These are phyloP conservation scores for Rugonectria rugulosa DNA, from an alignment of 2,329 filamentous ascomycete species.

Conservation along the genomic window DNA sequence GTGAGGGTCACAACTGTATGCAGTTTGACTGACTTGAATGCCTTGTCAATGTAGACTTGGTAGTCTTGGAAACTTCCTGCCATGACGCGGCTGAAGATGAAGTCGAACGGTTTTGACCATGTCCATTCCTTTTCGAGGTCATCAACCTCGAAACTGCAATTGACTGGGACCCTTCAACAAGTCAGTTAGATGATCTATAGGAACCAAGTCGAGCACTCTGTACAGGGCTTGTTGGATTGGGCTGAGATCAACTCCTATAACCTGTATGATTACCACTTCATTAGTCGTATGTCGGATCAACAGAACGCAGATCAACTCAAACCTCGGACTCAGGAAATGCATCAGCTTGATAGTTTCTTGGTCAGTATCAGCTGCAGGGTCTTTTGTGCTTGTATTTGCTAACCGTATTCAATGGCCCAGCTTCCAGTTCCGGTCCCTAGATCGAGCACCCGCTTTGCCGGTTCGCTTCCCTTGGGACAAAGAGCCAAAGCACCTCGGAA, in stretches of 20 bases:
- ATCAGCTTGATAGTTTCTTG: constrained; percentile 4
- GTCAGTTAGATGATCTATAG: no score
- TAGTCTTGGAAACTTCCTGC: constrained; percentile 19
- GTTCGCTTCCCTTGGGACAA: constrained; percentile 6
- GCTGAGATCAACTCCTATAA: constrained; percentile 18
- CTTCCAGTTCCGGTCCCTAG: constrained; percentile 16
- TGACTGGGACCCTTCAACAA: not conserved
- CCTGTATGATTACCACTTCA: no score
- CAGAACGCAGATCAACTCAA: not conserved
- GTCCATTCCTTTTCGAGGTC: constrained; percentile 25
- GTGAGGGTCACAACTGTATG: no score
- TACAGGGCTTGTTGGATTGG: constrained; percentile 8
- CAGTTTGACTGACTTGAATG: constrained; percentile 4
- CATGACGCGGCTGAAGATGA: constrained; percentile 27
- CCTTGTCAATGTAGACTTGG: constrained; percentile 5
- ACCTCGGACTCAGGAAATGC: not conserved
- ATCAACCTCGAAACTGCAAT: constrained; percentile 22
- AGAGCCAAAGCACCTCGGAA: constrained; percentile 3
- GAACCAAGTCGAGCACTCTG: not conserved
- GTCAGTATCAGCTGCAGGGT: not conserved
- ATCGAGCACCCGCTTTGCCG: constrained; percentile 15
- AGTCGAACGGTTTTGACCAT: constrained; percentile 20
- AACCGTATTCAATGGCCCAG: constrained; percentile 23
- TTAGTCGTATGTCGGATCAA: no score
- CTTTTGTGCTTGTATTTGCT: not conserved